phyloP scores from a whole-genome alignment of 352 stramenopile species.

The Phytophthora cryptogea region DNA sequence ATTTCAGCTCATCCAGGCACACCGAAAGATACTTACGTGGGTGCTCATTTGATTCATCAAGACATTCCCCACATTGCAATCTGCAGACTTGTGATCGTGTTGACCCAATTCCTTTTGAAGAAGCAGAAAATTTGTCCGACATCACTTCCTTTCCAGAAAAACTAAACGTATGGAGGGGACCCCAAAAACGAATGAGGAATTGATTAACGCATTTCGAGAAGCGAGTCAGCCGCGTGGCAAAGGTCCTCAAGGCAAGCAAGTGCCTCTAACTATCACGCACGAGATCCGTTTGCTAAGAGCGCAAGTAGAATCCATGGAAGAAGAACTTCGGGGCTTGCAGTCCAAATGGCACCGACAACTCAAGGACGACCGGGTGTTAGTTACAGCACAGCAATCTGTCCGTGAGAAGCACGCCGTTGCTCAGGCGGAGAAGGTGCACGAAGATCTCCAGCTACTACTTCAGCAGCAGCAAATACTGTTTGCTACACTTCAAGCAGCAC shows the following conservation, averaged over 20 bases:
- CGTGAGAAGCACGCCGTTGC: slow-evolving; percentile 30
- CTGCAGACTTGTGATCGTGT: no score
- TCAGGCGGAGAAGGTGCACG: slow-evolving; percentile 22
- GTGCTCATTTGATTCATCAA: no score
- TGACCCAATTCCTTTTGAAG: no score
- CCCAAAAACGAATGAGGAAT: no score
- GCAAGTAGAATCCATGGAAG: slow-evolving; percentile 45
- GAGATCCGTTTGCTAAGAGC: slow-evolving; percentile 38
- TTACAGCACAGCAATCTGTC: slow-evolving; percentile 27
- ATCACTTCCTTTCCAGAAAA: no score
- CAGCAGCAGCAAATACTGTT: slow-evolving; percentile 44
- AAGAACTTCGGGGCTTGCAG: slow-evolving; percentile 24
- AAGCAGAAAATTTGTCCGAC: no score
- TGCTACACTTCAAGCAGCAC: slow-evolving; percentile 35
- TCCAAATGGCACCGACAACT: slow-evolving; percentile 29
- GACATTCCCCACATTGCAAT: no score
- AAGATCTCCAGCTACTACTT: slow-evolving; percentile 35
- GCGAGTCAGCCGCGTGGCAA: no score
- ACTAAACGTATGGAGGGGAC: no score
- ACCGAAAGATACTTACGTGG: no score
- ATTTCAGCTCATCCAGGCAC: no score
- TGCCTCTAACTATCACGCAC: slow-evolving; percentile 30
- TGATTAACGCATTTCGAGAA: no score
- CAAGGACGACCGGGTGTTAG: slow-evolving; percentile 29
- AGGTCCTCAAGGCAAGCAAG: slow-evolving; percentile 7